Conservation (phyloP, 1,284 basidiomycete species). For the Ganoderma lingzhi region DNA sequence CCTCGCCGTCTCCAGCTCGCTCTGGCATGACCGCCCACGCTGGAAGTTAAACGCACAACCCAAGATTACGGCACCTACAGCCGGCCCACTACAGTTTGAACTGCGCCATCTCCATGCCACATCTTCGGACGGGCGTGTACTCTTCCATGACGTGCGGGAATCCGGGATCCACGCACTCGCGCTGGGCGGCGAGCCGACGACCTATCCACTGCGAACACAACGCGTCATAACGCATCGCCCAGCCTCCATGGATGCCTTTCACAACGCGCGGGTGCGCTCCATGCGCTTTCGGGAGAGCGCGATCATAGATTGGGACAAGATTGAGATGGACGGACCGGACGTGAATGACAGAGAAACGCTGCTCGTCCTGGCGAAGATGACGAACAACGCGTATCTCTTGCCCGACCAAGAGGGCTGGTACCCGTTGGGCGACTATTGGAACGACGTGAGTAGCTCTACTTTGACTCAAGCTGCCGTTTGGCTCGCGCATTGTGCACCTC, state of each 20-base stretch:
- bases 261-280: conserved; percentile 59
- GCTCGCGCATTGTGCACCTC: background rate
- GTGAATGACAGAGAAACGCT: conserved; percentile 82
- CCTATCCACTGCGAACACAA: conserved; percentile 51
- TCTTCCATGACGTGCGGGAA: conserved; percentile 63
- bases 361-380: conserved; percentile 91
- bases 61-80: conserved; percentile 17
- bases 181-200: conserved; percentile 10
- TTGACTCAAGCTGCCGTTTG: background rate
- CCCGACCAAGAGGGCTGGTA: conserved; percentile 79
- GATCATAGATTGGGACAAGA: conserved; percentile 66
- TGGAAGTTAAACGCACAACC: conserved; percentile 6
- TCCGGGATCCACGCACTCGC: conserved; percentile 26
- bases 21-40: background rate
- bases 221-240: conserved; percentile 55
- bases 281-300: conserved; percentile 56
- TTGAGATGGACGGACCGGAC: conserved; percentile 72
- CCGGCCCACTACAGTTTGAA: conserved; percentile 57
- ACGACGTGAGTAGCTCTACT: conserved; percentile 54
- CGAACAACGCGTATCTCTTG: conserved; percentile 87
- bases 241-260: conserved; percentile 57
- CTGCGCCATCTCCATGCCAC: conserved; percentile 74
- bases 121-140: conserved; percentile 59
- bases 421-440: conserved; percentile 73
- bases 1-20: conserved; percentile 23